Conservation (phyloP, 331 rosid genomes). For the Prunus yedoensis region DNA sequence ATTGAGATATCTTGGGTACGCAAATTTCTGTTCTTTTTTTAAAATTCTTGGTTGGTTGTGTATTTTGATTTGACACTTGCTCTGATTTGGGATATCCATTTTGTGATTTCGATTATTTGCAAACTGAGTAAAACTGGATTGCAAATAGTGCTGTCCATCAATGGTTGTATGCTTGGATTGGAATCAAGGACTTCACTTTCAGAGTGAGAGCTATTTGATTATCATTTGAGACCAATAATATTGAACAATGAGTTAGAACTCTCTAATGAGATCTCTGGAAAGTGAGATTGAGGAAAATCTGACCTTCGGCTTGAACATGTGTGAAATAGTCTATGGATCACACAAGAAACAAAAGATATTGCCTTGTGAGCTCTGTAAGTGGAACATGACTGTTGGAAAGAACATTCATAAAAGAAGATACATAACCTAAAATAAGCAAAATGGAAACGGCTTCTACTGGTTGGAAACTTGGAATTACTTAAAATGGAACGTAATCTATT, state of each 20-base stretch:
- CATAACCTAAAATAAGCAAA: background rate
- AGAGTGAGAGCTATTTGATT: background rate
- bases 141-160: background rate
- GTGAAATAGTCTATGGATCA: background rate
- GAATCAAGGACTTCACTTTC: background rate
- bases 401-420: background rate
- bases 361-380: background rate
- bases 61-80: background rate
- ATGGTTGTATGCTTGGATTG: background rate
- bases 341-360: background rate
- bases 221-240: background rate
- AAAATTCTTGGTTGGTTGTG: background rate
- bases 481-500: background rate
- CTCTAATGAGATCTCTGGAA: background rate
- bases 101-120: conserved; percentile 1
- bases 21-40: background rate
- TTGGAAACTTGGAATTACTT: background rate
- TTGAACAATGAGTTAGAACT: background rate
- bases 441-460: background rate
- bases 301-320: background rate
- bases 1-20: conserved; percentile 71
- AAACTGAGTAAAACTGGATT: no score
- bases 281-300: conserved; percentile 1
- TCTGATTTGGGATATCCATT: conserved; percentile 4
- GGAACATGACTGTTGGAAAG: background rate